Conservation (phyloP, 352 stramenopile genomes). For the Aphanomyces astaci region DNA sequence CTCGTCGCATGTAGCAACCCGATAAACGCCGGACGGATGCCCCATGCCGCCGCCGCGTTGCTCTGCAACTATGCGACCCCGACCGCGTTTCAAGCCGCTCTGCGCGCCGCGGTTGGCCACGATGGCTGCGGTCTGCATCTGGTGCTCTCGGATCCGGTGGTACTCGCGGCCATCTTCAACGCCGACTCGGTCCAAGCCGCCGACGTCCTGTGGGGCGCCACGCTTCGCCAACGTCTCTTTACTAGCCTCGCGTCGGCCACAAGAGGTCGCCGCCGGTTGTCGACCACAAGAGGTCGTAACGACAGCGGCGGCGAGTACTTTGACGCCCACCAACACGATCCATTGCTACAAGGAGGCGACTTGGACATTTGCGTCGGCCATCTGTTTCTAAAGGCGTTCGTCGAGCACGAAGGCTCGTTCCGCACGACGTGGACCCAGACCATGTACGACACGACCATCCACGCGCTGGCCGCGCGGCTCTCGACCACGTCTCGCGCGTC, state of each 20-base stretch:
- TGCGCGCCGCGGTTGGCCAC: slow-evolving; percentile 60
- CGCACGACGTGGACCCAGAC: slow-evolving; percentile 61
- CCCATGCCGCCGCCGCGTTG: slow-evolving; percentile 56
- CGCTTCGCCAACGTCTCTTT: slow-evolving; percentile 50
- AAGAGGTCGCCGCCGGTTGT: not conserved
- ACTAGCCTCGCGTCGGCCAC: slow-evolving; percentile 30
- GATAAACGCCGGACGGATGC: slow-evolving; percentile 63
- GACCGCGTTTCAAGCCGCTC: slow-evolving; percentile 49
- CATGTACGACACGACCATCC: slow-evolving; percentile 61
- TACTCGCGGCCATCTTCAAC: slow-evolving; percentile 67
- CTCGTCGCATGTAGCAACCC: slow-evolving; percentile 68
- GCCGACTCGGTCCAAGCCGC: slow-evolving; percentile 53
- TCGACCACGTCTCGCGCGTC: slow-evolving; percentile 38
- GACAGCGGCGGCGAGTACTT: not conserved
- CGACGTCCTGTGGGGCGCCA: slow-evolving; percentile 65
- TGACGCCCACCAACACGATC: not conserved
- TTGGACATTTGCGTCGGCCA: slow-evolving; percentile 65
- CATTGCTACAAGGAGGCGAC: too few species aligned
- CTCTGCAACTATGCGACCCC: slow-evolving; percentile 48
- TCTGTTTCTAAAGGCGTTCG: slow-evolving; percentile 74
- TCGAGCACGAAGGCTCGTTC: slow-evolving; percentile 71
- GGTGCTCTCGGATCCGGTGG: slow-evolving; percentile 38
- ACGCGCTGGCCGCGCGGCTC: slow-evolving; percentile 43
- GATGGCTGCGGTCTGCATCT: slow-evolving; percentile 59
- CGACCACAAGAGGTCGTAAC: not conserved